Evolutionary conservation across 768 basidiomycete species (phyloP), one percentile per base, ranked within the genome.

Genomic region (Lactifluus pinguis): DNA sequence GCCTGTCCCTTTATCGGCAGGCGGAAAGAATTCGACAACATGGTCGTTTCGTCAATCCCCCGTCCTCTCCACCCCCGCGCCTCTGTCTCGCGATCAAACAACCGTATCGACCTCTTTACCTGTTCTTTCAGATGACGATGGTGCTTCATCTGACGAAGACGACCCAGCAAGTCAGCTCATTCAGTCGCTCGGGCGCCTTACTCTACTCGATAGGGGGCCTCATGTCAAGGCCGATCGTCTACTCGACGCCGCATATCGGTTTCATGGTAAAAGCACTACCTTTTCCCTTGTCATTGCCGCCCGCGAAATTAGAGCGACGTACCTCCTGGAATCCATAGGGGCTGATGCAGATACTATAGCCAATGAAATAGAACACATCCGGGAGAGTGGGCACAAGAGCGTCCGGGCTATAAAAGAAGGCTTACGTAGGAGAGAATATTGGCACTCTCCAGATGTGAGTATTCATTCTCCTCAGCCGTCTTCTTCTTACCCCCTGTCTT

Each of bases 361-460:
- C 15, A 30, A 29, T 14, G 63, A 58, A 48, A 9, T 51, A 25
- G 53, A 36, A n/a, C 47, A 49, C 34, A 8, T 15, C 32, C 45
- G 34, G 6, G 29, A 11, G 55, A 51, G n/a, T 6, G 41, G 21
- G 25, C n/a, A 21, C 41, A 50, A 19, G 9, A 45, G 45, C 30
- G 19, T 42, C 29, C 32, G 29, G 10, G 45, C 53, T n/a, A 3
- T 50, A 11, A 25, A 55, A 39, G 39, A 6, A 32, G 51, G 55
- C 19, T 14, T 21, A 25, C 63, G 52, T 36, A 57, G 65, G 34
- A 34, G 19, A 11, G 64, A 59, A 36, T 66, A 62, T 49, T 67
- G 66, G 66, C 57, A 21, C 15, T 52, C 64, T 10, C 64, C 60
- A 38, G 17, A 49, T 14, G 65, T 66, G 60, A 65, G 65, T 61